Conservation (phyloP, 2,329 filamentous ascomycete genomes). For the Acephala macrosclerotiorum region DNA sequence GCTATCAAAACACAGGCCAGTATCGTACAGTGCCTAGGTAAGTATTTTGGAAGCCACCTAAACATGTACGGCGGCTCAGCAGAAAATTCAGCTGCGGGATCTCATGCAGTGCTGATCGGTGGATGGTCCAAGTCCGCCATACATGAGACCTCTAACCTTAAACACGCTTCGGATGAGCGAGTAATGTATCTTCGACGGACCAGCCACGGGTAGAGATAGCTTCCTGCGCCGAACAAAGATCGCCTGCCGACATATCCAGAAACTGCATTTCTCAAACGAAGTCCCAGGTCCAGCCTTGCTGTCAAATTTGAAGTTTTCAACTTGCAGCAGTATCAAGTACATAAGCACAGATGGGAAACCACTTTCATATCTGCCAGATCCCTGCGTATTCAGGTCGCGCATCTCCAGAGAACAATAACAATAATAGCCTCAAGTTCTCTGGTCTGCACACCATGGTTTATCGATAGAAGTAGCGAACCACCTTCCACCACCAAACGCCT, state of each 20-base stretch:
- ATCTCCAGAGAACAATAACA: neutral
- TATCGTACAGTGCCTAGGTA: neutral
- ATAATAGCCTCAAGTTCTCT: conserved; percentile 7
- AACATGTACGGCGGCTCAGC: conserved; percentile 4
- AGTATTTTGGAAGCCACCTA: conserved; percentile 1
- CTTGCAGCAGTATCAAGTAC: neutral
- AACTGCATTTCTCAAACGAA: neutral
- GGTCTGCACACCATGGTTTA: conserved; percentile 16
- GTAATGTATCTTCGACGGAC: neutral
- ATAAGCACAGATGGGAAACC: neutral
- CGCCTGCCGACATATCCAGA: neutral
- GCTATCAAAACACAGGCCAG: neutral
- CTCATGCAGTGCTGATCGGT: conserved; percentile 4
- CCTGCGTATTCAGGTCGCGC: neutral
- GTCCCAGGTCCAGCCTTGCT: neutral
- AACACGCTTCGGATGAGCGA: neutral
- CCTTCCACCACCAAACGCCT: conserved; percentile 4
- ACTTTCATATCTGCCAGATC: neutral
- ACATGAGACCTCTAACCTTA: neutral
- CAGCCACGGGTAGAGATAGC: neutral
- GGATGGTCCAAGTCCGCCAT: neutral
- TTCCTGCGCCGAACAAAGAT: neutral
- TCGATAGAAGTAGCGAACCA: conserved; percentile 6
- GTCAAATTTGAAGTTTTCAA: neutral
- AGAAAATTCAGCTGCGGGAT: neutral